Conservation (phyloP, 2,329 filamentous ascomycete genomes). For the Claviceps humidiphila region DNA sequence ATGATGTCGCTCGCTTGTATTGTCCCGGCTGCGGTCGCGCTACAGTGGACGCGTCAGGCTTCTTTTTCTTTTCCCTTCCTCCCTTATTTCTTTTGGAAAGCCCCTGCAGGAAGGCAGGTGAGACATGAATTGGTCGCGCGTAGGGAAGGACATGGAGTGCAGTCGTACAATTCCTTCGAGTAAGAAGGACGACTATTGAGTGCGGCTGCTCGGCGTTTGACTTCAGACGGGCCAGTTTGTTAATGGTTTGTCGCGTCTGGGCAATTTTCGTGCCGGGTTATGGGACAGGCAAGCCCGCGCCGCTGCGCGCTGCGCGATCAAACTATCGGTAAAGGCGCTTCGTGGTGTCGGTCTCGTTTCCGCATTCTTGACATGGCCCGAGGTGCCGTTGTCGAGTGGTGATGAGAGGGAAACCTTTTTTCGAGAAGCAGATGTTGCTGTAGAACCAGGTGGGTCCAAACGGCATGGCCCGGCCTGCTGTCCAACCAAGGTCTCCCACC, state of each 20-base stretch:
- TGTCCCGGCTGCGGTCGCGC: not conserved
- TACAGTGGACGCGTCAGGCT: not conserved
- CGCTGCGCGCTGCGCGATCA: not conserved
- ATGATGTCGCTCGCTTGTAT: not conserved
- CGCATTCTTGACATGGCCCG: not conserved
- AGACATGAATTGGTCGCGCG: not conserved
- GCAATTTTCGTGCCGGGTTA: too few species aligned
- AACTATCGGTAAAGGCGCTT: not conserved
- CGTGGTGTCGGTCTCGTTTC: not conserved
- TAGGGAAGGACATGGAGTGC: not conserved
- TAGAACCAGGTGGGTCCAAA: not conserved
- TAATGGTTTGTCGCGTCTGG: not conserved
- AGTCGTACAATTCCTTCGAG: not conserved
- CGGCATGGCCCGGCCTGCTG: not conserved
- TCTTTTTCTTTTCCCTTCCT: not conserved
- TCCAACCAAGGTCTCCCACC: not conserved
- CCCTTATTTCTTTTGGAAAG: not conserved
- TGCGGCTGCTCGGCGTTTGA: too few species aligned
- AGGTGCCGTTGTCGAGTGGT: too few species aligned
- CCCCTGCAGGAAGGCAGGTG: not conserved
- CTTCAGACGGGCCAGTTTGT: not conserved
- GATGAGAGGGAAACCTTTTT: not conserved
- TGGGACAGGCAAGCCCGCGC: not conserved
- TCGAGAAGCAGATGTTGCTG: not conserved
- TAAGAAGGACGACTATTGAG: not conserved